phyloP scores from a whole-genome alignment of 768 basidiomycete species.

The Dentipellis fragilis region DNA sequence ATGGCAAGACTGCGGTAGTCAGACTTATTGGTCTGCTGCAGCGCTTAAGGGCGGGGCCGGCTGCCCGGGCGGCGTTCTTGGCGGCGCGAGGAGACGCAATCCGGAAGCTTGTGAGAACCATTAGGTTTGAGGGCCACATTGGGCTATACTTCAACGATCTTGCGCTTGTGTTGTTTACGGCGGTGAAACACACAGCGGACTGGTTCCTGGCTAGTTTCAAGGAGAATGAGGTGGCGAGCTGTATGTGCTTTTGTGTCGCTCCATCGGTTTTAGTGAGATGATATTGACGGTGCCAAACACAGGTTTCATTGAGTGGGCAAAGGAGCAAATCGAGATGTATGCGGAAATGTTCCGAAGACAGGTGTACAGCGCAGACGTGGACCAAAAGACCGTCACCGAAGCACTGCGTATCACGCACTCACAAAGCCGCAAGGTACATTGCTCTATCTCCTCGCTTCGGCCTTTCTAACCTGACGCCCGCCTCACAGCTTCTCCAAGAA shows the following conservation, averaged over 20 bases:
- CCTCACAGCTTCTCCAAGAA: slow-evolving; percentile 69
- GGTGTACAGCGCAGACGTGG: slow-evolving; percentile 78
- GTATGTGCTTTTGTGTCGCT: slow-evolving; percentile 36
- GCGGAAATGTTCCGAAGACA: slow-evolving; percentile 83
- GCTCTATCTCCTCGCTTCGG: slow-evolving; percentile 7
- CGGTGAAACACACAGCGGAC: slow-evolving; percentile 94
- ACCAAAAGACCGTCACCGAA: slow-evolving; percentile 62
- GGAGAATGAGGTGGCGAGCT: slow-evolving; percentile 88
- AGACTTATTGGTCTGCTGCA: slow-evolving; percentile 62
- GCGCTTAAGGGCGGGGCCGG: slow-evolving; percentile 64
- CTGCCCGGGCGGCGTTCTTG: slow-evolving; percentile 78
- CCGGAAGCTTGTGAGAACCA: slow-evolving; percentile 69
- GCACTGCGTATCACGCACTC: slow-evolving; percentile 65
- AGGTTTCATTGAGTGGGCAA: slow-evolving; percentile 96
- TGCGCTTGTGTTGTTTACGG: slow-evolving; percentile 83
- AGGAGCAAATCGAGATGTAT: slow-evolving; percentile 72
- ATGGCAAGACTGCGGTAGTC: slow-evolving; percentile 69
- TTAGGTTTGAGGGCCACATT: slow-evolving; percentile 85
- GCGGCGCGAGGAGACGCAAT: slow-evolving; percentile 68
- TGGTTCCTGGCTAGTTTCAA: slow-evolving; percentile 96
- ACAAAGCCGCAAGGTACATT: slow-evolving; percentile 73
- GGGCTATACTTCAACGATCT: slow-evolving; percentile 80
- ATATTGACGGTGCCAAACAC: slow-evolving; percentile 4
- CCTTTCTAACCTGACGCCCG: neutral
- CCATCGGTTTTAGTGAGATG: neutral